Percentiles rank a stretch among this genome's conserved stretches.
Conservation (phyloP, 2,329 filamentous ascomycete species). For the Ceratocystis cacaofunesta region DNA sequence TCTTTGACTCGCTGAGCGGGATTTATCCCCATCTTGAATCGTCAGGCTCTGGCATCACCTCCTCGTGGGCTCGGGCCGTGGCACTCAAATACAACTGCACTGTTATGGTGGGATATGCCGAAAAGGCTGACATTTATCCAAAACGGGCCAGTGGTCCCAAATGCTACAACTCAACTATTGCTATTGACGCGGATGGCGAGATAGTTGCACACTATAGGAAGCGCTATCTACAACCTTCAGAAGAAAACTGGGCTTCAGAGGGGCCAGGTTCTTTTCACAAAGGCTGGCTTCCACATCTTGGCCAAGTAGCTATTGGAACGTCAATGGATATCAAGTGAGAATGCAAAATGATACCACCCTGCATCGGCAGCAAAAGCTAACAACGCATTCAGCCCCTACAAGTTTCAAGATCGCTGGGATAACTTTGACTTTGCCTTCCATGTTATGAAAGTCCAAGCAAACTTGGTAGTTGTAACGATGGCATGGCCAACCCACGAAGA, state of each 20-base stretch:
- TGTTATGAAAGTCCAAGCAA: slow-evolving; percentile 38
- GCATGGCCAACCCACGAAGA: slow-evolving; percentile 55
- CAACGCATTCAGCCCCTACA: slow-evolving; percentile 8
- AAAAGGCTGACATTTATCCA: slow-evolving; percentile 28
- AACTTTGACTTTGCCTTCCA: slow-evolving; percentile 32
- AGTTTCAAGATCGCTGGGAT: slow-evolving; percentile 19
- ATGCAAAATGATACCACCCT: slow-evolving; percentile 31
- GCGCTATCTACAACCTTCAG: slow-evolving; percentile 41
- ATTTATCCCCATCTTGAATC: slow-evolving; percentile 51
- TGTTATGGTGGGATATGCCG: slow-evolving; percentile 53
- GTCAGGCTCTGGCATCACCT: slow-evolving; percentile 43
- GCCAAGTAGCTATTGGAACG: slow-evolving; percentile 39
- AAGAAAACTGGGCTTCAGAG: slow-evolving; percentile 48
- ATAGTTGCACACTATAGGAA: slow-evolving; percentile 39
- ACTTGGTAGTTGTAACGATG: slow-evolving; percentile 58
- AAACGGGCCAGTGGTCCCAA: slow-evolving; percentile 20
- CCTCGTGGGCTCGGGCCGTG: slow-evolving; percentile 48
- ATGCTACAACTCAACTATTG: slow-evolving; percentile 32
- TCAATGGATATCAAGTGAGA: slow-evolving; percentile 41
- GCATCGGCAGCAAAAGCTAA: slow-evolving; percentile 22
- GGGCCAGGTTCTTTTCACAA: slow-evolving; percentile 34
- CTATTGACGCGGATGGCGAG: slow-evolving; percentile 37
- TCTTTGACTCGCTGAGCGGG: slow-evolving; percentile 47
- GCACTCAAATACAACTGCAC: slow-evolving; percentile 46
- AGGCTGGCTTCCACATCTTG: slow-evolving; percentile 29